These are phyloP conservation scores for Rhizopogon sp. DNA, from an alignment of 768 basidiomycete species.

Conservation along the genomic window DNA sequence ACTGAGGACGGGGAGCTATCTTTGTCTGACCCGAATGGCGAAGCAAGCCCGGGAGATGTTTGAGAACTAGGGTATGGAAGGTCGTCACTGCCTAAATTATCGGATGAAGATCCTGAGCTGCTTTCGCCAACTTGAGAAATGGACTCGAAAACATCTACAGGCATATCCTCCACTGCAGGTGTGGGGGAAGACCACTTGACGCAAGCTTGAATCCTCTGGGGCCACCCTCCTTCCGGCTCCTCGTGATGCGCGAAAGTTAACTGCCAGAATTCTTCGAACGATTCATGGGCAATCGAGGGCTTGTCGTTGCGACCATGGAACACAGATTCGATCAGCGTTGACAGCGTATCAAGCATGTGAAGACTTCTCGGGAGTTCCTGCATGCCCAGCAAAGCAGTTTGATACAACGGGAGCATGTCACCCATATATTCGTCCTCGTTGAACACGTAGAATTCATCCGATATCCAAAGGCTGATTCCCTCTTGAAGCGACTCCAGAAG, in stretches of 20 bases:
- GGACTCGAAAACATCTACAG: not conserved
- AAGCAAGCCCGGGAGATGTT: slow-evolving; percentile 4
- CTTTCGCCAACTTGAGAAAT: slow-evolving; percentile 12
- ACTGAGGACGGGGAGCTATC: not conserved
- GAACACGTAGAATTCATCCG: slow-evolving; percentile 51
- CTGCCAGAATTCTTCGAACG: slow-evolving; percentile 64
- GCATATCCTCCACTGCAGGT: not conserved
- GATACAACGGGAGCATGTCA: slow-evolving; percentile 62
- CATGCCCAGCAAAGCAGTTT: slow-evolving; percentile 49
- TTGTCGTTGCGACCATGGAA: slow-evolving; percentile 50
- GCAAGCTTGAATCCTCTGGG: slow-evolving; percentile 37
- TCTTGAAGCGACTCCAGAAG: slow-evolving; percentile 49
- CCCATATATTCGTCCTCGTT: slow-evolving; percentile 49
- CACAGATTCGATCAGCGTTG: slow-evolving; percentile 49
- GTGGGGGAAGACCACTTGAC: slow-evolving; percentile 15
- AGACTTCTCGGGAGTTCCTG: slow-evolving; percentile 38
- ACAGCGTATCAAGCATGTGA: slow-evolving; percentile 41
- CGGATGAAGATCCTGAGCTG: slow-evolving; percentile 6
- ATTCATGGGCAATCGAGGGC: slow-evolving; percentile 36
- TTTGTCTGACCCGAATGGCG: not conserved
- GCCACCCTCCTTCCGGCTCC: slow-evolving; percentile 50
- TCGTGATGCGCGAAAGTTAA: slow-evolving; percentile 35
- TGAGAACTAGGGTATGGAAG: slow-evolving; percentile 5
- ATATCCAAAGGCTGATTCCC: slow-evolving; percentile 56
- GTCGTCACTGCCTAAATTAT: slow-evolving; percentile 2